Evolutionary conservation across 805 yeast species (phyloP).

Genomic region (Debaryomyces hansenii): DNA sequence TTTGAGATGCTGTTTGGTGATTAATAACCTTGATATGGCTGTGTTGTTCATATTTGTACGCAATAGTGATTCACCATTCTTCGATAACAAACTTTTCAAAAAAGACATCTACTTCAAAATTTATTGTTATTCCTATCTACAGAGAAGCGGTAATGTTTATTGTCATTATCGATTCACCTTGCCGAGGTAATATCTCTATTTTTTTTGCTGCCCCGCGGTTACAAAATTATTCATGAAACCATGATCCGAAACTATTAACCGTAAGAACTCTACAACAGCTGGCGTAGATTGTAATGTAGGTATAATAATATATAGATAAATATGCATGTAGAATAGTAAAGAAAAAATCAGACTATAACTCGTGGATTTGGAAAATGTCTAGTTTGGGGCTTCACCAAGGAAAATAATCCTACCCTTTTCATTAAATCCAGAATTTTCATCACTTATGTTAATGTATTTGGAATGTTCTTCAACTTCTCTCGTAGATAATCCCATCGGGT

Average conservation of each 20-base stretch:
- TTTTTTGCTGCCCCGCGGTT: too few relatives aligned
- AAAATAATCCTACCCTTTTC: slow-evolving; percentile 32
- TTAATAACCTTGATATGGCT: slow-evolving; percentile 8
- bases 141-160: too few relatives aligned
- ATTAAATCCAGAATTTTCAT: slow-evolving; percentile 60
- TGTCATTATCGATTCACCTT: too few relatives aligned
- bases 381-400: slow-evolving; percentile 35
- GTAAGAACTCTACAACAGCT: too few relatives aligned
- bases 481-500: slow-evolving; percentile 78
- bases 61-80: background rate
- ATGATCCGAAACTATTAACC: too few relatives aligned
- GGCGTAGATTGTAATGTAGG: too few relatives aligned
- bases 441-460: slow-evolving; percentile 60
- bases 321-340: too few relatives aligned
- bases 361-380: background rate
- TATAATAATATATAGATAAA: too few relatives aligned
- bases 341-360: too few relatives aligned
- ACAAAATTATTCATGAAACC: too few relatives aligned
- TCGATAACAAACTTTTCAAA: background rate
- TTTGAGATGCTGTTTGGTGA: slow-evolving; percentile 12
- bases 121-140: too few relatives aligned
- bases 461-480: slow-evolving; percentile 55
- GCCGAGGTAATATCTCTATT: too few relatives aligned
- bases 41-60: slow-evolving; percentile 1
- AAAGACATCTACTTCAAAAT: background rate